Conservation (phyloP, 2,329 filamentous ascomycete genomes). For the Rugonectria rugulosa region DNA sequence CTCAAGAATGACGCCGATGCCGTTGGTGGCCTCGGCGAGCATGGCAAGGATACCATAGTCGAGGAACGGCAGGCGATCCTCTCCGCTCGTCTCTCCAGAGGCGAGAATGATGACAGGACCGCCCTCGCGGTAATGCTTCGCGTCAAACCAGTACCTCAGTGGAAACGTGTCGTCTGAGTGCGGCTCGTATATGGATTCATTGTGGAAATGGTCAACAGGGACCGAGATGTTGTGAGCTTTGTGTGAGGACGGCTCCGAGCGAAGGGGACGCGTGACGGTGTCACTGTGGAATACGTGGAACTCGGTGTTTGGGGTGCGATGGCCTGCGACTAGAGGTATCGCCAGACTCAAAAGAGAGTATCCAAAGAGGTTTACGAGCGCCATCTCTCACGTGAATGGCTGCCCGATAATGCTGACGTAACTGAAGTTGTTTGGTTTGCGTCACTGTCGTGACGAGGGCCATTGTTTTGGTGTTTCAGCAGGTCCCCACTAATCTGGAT, state of each 20-base stretch:
- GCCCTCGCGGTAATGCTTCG: constrained; percentile 75
- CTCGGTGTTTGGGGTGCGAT: constrained; percentile 8
- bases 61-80: constrained; percentile 71
- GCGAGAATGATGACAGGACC: constrained; percentile 83
- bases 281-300: constrained; percentile 1
- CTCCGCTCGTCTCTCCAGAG: constrained; percentile 72
- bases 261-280: constrained; percentile 12
- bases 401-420: neutral
- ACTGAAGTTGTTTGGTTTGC: neutral
- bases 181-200: constrained; percentile 78
- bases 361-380: constrained; percentile 3
- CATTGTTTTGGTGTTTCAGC: constrained; percentile 4
- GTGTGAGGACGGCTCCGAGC: neutral
- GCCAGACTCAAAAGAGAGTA: constrained; percentile 1
- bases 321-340: neutral
- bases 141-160: constrained; percentile 85
- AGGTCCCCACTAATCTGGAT: neutral
- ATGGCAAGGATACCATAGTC: constrained; percentile 80
- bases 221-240: constrained; percentile 47
- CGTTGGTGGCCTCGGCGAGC: constrained; percentile 73
- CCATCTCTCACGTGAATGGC: neutral
- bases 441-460: neutral
- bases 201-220: constrained; percentile 83
- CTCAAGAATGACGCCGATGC: constrained; percentile 82
- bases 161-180: constrained; percentile 74